Conservation (phyloP, 202 grass and related monocot species). For the Zoysia matrella region DNA sequence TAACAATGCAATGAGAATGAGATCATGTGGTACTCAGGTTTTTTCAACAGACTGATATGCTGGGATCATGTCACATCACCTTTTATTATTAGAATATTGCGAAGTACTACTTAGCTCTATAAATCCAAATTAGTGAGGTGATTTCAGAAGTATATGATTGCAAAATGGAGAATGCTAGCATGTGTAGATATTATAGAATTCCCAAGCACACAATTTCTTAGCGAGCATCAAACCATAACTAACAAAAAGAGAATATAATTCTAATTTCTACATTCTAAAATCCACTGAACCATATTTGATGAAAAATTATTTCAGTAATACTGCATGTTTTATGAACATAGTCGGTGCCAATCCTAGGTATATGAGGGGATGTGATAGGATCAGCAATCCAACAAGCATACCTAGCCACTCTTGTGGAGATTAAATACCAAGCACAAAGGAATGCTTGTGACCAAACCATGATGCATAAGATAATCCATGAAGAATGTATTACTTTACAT, state of each 20-base stretch:
- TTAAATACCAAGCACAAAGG: slow-evolving; percentile 10
- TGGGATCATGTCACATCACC: no score
- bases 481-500: slow-evolving; percentile 6
- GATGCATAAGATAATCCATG: not conserved
- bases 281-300: not conserved
- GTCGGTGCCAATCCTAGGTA: not conserved
- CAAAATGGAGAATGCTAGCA: not conserved
- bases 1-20: no score
- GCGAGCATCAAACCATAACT: not conserved
- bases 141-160: not conserved
- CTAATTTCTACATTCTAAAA: slow-evolving; percentile 9
- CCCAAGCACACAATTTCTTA: not conserved
- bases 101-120: no score
- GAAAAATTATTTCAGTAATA: slow-evolving; percentile 10
- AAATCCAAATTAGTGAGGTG: not conserved
- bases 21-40: no score
- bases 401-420: not conserved
- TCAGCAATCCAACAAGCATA: not conserved
- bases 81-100: no score
- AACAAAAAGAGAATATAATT: slow-evolving; percentile 8
- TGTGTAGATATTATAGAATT: slow-evolving; percentile 23
- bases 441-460: not conserved
- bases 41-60: no score
- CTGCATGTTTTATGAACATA: not conserved
- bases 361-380: not conserved